phyloP scores from a whole-genome alignment of 306 rosid genomes.

The Lotus japonicus region DNA sequence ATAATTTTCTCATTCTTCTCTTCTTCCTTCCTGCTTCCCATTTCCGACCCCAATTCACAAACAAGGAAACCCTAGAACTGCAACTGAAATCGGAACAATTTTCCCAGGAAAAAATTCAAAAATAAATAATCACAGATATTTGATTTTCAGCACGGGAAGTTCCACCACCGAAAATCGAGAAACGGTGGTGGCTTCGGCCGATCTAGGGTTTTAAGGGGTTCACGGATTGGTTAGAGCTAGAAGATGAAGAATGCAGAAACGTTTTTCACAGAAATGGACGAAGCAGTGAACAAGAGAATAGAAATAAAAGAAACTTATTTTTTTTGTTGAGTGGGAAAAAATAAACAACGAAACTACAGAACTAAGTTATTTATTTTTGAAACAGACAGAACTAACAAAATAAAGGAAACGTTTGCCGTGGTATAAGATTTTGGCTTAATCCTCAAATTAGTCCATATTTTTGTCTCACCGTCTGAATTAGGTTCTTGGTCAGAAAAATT shows the following conservation, averaged over 20 bases:
- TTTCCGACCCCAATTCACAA: constrained; percentile 13
- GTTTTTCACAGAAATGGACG: constrained; percentile 7
- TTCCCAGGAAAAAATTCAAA: neutral
- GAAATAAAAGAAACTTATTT: constrained; percentile 12
- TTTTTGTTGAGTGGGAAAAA: no score
- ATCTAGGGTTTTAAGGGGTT: constrained; percentile 27
- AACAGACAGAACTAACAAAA: no score
- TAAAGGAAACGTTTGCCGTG: no score
- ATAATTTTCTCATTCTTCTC: constrained; percentile 80
- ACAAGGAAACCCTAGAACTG: constrained; percentile 20
- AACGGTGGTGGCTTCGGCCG: constrained; percentile 3
- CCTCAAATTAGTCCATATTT: no score
- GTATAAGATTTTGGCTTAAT: no score
- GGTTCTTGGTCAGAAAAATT: no score
- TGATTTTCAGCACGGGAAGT: neutral
- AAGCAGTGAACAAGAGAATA: neutral
- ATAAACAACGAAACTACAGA: no score
- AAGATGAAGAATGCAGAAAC: constrained; percentile 13
- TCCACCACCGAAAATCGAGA: constrained; percentile 5
- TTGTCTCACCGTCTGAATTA: no score
- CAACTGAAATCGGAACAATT: neutral
- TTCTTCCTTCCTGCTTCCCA: constrained; percentile 75
- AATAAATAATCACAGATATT: neutral
- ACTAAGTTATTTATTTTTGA: no score
- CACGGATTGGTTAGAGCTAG: constrained; percentile 13